Evolutionary conservation across 306 rosid genomes (phyloP).

Genomic region (Fagus crenata): DNA sequence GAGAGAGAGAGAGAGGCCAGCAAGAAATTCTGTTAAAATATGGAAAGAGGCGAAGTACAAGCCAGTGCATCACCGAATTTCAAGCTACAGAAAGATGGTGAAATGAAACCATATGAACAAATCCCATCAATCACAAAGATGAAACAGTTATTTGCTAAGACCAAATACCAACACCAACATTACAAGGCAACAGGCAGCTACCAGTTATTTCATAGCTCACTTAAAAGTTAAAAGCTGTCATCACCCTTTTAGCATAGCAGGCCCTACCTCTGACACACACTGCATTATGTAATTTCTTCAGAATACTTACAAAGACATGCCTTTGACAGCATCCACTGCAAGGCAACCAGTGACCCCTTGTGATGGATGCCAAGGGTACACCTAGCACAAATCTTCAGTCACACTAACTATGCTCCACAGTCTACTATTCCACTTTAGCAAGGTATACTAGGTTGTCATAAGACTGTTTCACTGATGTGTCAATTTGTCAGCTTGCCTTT

Average conservation of each 20-base stretch:
- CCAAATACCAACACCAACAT: no score
- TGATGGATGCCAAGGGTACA: background rate
- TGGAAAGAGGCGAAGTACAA: no score
- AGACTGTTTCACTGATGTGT: background rate
- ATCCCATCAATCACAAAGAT: no score
- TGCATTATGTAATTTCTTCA: background rate
- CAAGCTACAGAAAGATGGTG: no score
- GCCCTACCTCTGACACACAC: no score
- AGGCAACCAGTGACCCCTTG: background rate
- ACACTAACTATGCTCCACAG: background rate
- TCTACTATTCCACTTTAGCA: background rate
- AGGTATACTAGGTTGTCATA: background rate
- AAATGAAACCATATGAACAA: no score
- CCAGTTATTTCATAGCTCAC: background rate
- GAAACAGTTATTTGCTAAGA: no score
- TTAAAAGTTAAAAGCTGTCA: background rate
- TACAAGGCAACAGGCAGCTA: no score
- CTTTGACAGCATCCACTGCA: background rate
- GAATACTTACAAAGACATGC: background rate
- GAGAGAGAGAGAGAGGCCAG: no score
- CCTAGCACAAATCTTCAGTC: background rate
- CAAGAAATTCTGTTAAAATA: no score
- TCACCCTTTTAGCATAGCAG: background rate
- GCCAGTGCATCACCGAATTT: no score
- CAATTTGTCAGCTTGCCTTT: no score